A percentile compares a stretch with the other conserved stretches of the same genome.
Evolutionary conservation across 345 rosid genomes (phyloP).

Genomic region (Gossypium stocksii): DNA sequence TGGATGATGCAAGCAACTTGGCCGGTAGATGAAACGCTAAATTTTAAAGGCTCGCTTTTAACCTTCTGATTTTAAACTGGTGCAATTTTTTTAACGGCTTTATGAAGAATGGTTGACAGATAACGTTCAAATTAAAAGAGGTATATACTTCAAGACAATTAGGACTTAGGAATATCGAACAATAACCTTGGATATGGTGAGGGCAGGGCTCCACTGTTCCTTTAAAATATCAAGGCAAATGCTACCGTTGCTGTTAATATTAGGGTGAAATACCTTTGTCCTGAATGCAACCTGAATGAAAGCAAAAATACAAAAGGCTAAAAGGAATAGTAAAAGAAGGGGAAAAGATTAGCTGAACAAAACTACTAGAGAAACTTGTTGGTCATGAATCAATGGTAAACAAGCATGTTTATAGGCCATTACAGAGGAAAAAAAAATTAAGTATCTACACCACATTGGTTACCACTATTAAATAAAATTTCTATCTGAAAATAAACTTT

Average conservation of each 20-base stretch:
- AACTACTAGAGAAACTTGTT: not conserved
- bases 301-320: not conserved
- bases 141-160: not conserved
- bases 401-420: not conserved
- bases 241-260: slow-evolving; percentile 94
- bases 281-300: slow-evolving; percentile 72
- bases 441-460: not conserved
- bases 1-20: not conserved
- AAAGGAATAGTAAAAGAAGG: not conserved
- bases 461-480: not conserved
- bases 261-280: slow-evolving; percentile 95
- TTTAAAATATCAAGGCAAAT: slow-evolving; percentile 95
- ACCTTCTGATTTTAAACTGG: not conserved
- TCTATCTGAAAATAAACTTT: not conserved
- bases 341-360: not conserved
- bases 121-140: not conserved
- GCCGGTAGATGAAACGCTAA: not conserved
- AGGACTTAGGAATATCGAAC: slow-evolving; percentile 8
- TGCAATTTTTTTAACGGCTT: not conserved
- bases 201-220: slow-evolving; percentile 98
- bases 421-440: not conserved
- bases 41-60: not conserved
- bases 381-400: not conserved
- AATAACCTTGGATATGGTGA: slow-evolving; percentile 86
- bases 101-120: not conserved